A percentile compares a stretch with the other conserved stretches of the same genome.
Conservation (phyloP, 2,329 filamentous ascomycete species). For the Esteya vermicola region DNA sequence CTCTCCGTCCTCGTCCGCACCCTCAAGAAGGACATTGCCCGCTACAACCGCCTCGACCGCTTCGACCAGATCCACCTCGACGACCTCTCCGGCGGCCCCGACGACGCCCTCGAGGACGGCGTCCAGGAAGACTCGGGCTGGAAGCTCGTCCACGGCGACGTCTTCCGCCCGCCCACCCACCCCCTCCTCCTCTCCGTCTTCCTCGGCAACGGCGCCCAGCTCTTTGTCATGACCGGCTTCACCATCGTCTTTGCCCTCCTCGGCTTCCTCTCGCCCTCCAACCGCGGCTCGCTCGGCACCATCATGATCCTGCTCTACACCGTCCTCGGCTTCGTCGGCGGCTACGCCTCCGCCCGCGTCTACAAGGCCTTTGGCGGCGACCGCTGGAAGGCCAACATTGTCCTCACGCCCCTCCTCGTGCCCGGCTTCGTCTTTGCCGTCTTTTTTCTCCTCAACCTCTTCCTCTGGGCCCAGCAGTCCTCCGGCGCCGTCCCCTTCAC, state of each 20-base stretch:
- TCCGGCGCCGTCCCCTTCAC: conserved; percentile 91
- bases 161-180: conserved; percentile 77
- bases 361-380: conserved; percentile 94
- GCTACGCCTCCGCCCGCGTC: conserved; percentile 75
- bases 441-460: conserved; percentile 92
- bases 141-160: conserved; percentile 96
- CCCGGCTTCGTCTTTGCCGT: conserved; percentile 72
- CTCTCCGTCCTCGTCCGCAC: conserved; percentile 83
- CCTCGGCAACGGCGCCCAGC: conserved; percentile 83
- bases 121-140: conserved; percentile 96
- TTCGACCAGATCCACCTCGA: conserved; percentile 84
- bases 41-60: conserved; percentile 90
- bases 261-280: conserved; percentile 89
- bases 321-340: conserved; percentile 79
- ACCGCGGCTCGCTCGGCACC: conserved; percentile 84
- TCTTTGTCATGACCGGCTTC: conserved; percentile 94
- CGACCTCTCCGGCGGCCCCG: conserved; percentile 66
- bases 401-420: conserved; percentile 71
- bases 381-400: conserved; percentile 87
- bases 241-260: conserved; percentile 89
- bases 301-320: conserved; percentile 92
- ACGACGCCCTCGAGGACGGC: conserved; percentile 85
- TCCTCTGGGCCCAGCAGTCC: conserved; percentile 86
- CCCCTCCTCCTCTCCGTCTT: conserved; percentile 77
- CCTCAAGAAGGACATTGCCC: conserved; percentile 84